Evolutionary conservation across 345 rosid genomes (phyloP).

Genomic region (Hibiscus trionum): DNA sequence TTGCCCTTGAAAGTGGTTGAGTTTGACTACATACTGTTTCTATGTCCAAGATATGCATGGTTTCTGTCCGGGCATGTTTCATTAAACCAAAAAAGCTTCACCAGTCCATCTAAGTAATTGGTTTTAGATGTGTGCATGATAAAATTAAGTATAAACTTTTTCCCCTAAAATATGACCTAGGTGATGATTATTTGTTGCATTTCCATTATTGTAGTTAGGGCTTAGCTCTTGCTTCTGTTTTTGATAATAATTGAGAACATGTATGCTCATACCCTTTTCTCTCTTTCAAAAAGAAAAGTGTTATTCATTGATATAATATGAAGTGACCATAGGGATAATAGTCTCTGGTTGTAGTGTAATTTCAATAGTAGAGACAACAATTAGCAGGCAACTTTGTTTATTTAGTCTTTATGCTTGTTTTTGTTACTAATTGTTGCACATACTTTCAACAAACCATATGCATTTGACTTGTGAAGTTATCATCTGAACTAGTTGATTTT

Average conservation of each 20-base stretch:
- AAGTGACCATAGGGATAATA: not conserved
- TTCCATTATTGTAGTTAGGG: not conserved
- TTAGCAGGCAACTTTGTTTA: not conserved
- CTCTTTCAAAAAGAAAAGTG: not conserved
- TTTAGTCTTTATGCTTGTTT: not conserved
- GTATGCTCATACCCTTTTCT: not conserved
- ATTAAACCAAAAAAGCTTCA: not conserved
- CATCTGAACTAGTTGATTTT: not conserved
- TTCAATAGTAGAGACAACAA: not conserved
- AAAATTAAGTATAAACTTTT: not conserved
- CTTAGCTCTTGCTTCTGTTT: not conserved
- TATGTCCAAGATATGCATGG: not conserved
- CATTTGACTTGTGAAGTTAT: not conserved
- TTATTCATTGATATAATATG: not conserved
- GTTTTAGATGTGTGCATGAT: not conserved
- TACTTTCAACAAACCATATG: not conserved
- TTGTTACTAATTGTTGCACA: not conserved
- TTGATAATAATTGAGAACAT: not conserved
- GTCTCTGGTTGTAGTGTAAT: not conserved
- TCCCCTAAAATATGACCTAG: not conserved
- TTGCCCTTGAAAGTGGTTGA: constrained; percentile 6
- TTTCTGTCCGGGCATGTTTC: not conserved
- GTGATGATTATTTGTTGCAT: not conserved
- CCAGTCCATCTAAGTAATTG: not conserved
- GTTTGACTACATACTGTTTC: constrained; percentile 4